Evolutionary conservation across 768 basidiomycete species (phyloP), one percentile per base, ranked within the genome.

Genomic region (Amylocystis lapponica): DNA sequence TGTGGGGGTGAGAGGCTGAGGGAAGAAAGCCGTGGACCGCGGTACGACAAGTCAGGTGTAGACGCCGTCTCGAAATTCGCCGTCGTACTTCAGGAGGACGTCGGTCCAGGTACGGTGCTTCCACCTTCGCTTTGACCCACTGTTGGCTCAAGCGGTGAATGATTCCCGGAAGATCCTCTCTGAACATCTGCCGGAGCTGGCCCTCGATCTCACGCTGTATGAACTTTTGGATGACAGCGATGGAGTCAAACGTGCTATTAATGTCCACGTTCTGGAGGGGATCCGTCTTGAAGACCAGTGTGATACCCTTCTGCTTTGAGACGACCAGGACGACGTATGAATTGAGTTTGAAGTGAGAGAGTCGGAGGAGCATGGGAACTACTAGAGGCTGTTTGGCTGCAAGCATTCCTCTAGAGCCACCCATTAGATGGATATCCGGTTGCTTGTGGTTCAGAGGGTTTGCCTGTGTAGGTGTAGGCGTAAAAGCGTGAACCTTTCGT

Each of bases 251-350:
- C 2, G 94, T 97, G 62, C 86, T 88, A 65, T 87, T 93, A 60
- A 99, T 98, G 59, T 98, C 90, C 41, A 99, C 93, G 52, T 91
- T 89, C 66, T 99, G 93, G 29, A 99, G 76, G 2, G 96, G 96
- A 65, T 99, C 96, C 27, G 96, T 98, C 69, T 98, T 98, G 80
- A 99, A 99, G 20, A 98, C 96, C 41, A 99, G 81, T 1, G 96
- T 98, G 60, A 98, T 97, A 32, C 96, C 96, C 59, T 97, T 97
- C 61, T 93, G 90, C 53, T 90, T 88, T 20, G 94, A 97, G 45
- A 99, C 90, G 55, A 98, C 94, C 45, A 99, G 81, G 51, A 98
- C 94, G 55, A 99, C 88, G 58, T 97, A 97, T 25, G 95, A 96
- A 54, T 81, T 83, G 27, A 99, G 83, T 49, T 82, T 83, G 67